Base-by-base conservation (phyloP, 768 basidiomycete genomes). In the Leccinellum albellum region DNA sequence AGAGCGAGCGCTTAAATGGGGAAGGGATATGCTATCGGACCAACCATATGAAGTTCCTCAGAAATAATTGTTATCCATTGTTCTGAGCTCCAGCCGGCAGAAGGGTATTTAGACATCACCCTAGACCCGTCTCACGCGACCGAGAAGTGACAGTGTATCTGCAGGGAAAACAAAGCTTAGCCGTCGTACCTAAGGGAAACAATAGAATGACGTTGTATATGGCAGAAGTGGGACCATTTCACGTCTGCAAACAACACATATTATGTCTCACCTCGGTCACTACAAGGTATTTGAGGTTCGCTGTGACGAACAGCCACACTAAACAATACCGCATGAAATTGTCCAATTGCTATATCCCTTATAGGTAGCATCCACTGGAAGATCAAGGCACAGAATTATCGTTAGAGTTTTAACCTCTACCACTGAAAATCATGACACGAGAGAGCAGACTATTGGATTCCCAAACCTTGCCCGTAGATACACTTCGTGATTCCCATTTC, bases 381-480 rank as follows among this genome's bases (percentile, higher is more conserved):
- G 51, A 49, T 53, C 33, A 26, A 42, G 59, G 40, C 40, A 64
- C 56, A 14, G 26, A 47, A 21, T 15, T 33, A 14, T 28, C 50
- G 49, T 51, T 49, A 42, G 24, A 10, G 40, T 52, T 47, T 51
- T 40, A 51, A 20, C 40, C 31, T 37, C 8, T 37, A 54, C 55
- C 20, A 17, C n/a, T 9, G n/a, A 45, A 29, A 44, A 45, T 52
- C 23, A 15, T 51, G 9, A 37, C 28, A 32, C 45, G 53, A 13
- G 32, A 51, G 50, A 49, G 35, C 49, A 40, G 32, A 55, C 57
- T 37, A 61, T 49, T 62, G 78, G 53, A 81, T 78, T 32, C 89
- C 89, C 40, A 92, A 74, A n/a, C 89, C 88, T 50, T 81, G 78
- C 1, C 90, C 91, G 56, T 84, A 78, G 58, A 91, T 85, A 64